These are phyloP conservation scores for Debaryomyces nepalensis DNA, from an alignment of 1,139 yeast species.

Conservation along the genomic window DNA sequence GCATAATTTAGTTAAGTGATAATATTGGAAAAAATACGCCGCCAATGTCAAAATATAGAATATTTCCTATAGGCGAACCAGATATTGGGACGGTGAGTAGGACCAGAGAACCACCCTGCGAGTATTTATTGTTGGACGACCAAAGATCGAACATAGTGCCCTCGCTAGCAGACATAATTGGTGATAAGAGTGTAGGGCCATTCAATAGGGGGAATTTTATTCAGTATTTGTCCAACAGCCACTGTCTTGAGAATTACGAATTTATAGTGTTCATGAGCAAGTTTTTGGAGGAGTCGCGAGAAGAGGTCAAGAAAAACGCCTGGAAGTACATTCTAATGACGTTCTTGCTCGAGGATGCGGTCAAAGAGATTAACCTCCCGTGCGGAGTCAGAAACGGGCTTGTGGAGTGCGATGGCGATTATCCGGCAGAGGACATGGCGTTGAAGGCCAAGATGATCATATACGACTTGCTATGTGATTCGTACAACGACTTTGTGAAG, in stretches of 20 bases:
- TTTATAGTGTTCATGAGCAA: constrained; percentile 36
- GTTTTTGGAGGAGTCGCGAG: constrained; percentile 23
- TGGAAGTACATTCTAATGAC: constrained; percentile 34
- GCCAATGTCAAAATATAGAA: constrained; percentile 8
- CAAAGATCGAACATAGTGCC: constrained; percentile 20
- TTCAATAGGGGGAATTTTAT: constrained; percentile 30
- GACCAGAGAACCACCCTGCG: constrained; percentile 1
- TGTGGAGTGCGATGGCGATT: constrained; percentile 16
- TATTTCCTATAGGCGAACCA: constrained; percentile 9
- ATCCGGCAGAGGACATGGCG: constrained; percentile 22
- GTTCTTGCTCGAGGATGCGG: constrained; percentile 33
- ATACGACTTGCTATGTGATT: constrained; percentile 39
- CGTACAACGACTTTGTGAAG: constrained; percentile 38
- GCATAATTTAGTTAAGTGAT: neutral
- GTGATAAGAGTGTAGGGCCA: constrained; percentile 22
- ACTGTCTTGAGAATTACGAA: constrained; percentile 44
- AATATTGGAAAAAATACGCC: neutral
- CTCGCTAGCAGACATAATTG: constrained; percentile 28
- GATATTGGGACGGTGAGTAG: neutral
- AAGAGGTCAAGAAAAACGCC: constrained; percentile 19
- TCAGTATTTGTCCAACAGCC: constrained; percentile 32
- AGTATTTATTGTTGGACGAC: constrained; percentile 1
- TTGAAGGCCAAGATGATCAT: constrained; percentile 30
- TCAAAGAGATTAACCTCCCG: constrained; percentile 43
- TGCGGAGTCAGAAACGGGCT: constrained; percentile 24